phyloP scores from a whole-genome alignment of 495 filamentous ascomycete species.

The Penicillium angulare region DNA sequence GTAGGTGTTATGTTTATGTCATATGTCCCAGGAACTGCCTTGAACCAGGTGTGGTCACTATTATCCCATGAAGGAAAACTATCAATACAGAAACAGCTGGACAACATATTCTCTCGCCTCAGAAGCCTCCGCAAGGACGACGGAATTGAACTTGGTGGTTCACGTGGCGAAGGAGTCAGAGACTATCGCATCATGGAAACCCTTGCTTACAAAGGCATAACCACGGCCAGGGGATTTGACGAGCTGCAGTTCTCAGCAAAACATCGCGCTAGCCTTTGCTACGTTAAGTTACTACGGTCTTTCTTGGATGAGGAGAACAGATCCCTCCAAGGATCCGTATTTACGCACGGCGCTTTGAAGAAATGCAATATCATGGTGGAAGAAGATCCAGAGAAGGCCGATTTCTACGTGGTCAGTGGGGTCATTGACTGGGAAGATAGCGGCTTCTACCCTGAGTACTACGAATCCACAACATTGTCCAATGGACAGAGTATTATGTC shows the following conservation, averaged over 20 bases:
- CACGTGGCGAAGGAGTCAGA: constrained; percentile 33
- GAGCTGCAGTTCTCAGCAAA: constrained; percentile 34
- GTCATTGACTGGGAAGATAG: constrained; percentile 37
- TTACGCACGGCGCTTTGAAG: constrained; percentile 40
- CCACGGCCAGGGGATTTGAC: constrained; percentile 22
- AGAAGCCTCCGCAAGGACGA: constrained; percentile 23
- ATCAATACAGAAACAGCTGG: constrained; percentile 32
- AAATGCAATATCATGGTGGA: constrained; percentile 40
- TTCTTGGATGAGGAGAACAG: constrained; percentile 15
- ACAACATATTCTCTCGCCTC: constrained; percentile 26
- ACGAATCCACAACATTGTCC: constrained; percentile 32
- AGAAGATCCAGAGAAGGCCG: constrained; percentile 19
- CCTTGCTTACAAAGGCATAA: constrained; percentile 26
- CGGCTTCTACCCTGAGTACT: constrained; percentile 35
- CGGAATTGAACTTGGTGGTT: constrained; percentile 23
- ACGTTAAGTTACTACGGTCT: constrained; percentile 28
- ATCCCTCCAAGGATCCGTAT: constrained; percentile 21
- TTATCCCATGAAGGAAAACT: constrained; percentile 25
- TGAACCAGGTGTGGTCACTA: constrained; percentile 27
- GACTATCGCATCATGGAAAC: constrained; percentile 21
- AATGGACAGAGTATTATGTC: constrained; percentile 23
- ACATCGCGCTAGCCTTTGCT: constrained; percentile 22
- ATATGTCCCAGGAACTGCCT: constrained; percentile 26
- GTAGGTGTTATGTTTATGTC: constrained; percentile 32
- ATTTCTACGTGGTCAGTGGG: constrained; percentile 24